Percentiles rank a stretch among this genome's conserved stretches.
phyloP scores from a whole-genome alignment of 1,284 basidiomycete genomes.

The Inonotus hispidus region DNA sequence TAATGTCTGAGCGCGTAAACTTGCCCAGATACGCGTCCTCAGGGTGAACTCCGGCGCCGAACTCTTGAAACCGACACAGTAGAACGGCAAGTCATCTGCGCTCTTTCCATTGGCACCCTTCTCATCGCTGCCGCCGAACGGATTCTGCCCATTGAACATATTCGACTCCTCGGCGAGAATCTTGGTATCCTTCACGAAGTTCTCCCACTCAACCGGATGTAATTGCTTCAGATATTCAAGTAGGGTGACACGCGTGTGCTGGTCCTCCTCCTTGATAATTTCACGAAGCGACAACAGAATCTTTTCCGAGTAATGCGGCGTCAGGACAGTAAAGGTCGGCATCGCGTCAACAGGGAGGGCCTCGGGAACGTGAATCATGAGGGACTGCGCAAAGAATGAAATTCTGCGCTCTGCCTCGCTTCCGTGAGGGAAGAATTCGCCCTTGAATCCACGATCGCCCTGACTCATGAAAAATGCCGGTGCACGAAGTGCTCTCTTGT shows the following conservation, averaged over 20 bases:
- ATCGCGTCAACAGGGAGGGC: constrained; percentile 91
- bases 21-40: constrained; percentile 98
- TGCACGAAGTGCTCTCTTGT: constrained; percentile 82
- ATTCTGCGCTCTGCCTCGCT: constrained; percentile 93
- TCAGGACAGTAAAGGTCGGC: constrained; percentile 95
- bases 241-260: constrained; percentile 90
- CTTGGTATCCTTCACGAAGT: constrained; percentile 99
- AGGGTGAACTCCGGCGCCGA: constrained; percentile 98
- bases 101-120: constrained; percentile 71
- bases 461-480: constrained; percentile 95
- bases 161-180: constrained; percentile 96
- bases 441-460: constrained; percentile 75
- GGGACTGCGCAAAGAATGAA: constrained; percentile 93
- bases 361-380: constrained; percentile 86
- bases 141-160: constrained; percentile 76
- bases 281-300: constrained; percentile 90
- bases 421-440: constrained; percentile 90
- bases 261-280: constrained; percentile 95
- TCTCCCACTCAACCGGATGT: constrained; percentile 98
- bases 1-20: constrained; percentile 94
- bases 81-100: constrained; percentile 94
- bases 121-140: constrained; percentile 75
- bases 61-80: constrained; percentile 99
- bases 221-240: constrained; percentile 98
- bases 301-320: constrained; percentile 96